A percentile compares a stretch with the other conserved stretches of the same genome.
Evolutionary conservation across 768 basidiomycete genomes (phyloP).

Genomic region (Tylopilus sp.): DNA sequence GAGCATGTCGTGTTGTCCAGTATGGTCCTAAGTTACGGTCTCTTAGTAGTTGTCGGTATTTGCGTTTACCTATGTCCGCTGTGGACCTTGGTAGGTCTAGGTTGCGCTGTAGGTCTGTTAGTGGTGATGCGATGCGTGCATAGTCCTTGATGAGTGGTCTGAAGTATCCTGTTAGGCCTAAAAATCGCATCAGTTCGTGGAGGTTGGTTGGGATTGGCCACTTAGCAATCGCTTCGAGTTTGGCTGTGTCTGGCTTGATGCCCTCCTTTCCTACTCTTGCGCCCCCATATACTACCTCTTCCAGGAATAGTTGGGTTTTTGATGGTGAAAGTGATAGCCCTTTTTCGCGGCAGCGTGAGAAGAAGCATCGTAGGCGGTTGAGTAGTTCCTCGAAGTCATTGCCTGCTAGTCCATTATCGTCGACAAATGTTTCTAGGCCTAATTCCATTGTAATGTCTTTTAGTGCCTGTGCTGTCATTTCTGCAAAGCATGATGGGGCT

Average conservation of each 20-base stretch:
- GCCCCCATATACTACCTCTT: not conserved
- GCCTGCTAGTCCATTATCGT: not conserved
- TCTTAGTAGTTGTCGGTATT: not conserved
- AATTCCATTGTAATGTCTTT: not conserved
- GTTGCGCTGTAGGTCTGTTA: not conserved
- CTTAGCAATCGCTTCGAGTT: slow-evolving; percentile 2
- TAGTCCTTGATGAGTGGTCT: slow-evolving; percentile 9
- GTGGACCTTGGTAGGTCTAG: not conserved
- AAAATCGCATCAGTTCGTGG: not conserved
- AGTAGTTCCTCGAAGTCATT: not conserved
- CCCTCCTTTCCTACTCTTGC: not conserved
- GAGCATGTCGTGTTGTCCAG: slow-evolving; percentile 22
- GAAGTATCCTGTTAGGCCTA: slow-evolving; percentile 9
- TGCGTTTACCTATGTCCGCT: not conserved
- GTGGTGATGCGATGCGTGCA: not conserved
- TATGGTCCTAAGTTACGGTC: not conserved
- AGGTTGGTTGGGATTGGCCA: not conserved
- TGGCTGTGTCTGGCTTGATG: not conserved
- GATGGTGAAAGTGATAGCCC: slow-evolving; percentile 4
- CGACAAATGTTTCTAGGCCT: not conserved
- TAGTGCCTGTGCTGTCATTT: not conserved
- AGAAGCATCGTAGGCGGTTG: not conserved
- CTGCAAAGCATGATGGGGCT: slow-evolving; percentile 23
- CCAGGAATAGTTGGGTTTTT: slow-evolving; percentile 9
- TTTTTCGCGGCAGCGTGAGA: not conserved